Conservation (phyloP, 2,329 filamentous ascomycete genomes). For the Fusarium graminum region DNA sequence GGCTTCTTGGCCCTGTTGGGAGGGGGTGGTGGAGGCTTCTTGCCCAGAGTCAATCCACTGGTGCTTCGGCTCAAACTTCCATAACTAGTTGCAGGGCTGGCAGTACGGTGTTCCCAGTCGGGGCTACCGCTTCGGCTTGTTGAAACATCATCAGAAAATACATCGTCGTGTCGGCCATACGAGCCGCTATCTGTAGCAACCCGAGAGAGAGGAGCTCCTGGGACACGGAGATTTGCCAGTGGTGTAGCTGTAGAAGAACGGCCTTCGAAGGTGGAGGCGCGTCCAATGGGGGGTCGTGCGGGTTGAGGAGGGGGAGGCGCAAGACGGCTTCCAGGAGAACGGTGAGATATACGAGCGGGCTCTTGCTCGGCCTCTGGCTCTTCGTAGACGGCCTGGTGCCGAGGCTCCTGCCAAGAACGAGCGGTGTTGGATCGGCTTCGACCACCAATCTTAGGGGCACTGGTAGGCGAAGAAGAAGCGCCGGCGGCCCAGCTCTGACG, state of each 20-base stretch:
- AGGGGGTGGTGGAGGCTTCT: conserved; percentile 69
- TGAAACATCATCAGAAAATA: conserved; percentile 65
- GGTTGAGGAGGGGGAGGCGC: conserved; percentile 54
- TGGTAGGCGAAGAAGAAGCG: conserved; percentile 42
- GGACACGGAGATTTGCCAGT: conserved; percentile 45
- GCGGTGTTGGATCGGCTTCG: conserved; percentile 64
- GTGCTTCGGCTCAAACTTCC: conserved; percentile 65
- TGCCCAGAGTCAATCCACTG: conserved; percentile 53
- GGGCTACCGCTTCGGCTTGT: conserved; percentile 66
- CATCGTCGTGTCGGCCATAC: conserved; percentile 54
- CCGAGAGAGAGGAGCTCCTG: conserved; percentile 58
- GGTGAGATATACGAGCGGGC: conserved; percentile 60
- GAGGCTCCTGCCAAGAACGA: conserved; percentile 60
- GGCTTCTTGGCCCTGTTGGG: conserved; percentile 61
- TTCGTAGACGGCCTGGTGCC: conserved; percentile 51
- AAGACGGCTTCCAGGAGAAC: conserved; percentile 54
- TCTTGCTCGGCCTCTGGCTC: conserved; percentile 50
- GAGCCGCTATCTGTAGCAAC: conserved; percentile 55
- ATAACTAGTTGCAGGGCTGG: conserved; percentile 69
- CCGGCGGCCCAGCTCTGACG: conserved; percentile 61
- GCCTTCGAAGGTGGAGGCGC: conserved; percentile 58
- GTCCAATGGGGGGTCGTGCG: conserved; percentile 54
- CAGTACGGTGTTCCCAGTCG: conserved; percentile 62
- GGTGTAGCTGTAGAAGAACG: conserved; percentile 41
- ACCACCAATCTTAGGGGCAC: conserved; percentile 34